Conservation (phyloP, 495 filamentous ascomycete species). For the Penicillium simplicissimum region DNA sequence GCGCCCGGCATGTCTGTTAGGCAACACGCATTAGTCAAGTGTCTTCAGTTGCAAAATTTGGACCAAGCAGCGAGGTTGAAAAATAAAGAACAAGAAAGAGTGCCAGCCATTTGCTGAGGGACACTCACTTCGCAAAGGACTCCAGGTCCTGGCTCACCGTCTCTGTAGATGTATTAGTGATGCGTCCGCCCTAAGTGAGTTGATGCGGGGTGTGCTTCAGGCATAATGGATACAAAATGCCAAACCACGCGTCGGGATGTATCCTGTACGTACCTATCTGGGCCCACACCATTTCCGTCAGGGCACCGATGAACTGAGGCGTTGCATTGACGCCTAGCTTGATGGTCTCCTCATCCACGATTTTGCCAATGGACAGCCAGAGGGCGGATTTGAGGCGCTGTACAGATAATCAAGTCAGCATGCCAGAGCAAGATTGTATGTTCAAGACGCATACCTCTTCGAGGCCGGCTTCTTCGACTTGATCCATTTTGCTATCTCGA, state of each 20-base stretch:
- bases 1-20: conserved; percentile 72
- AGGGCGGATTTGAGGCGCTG: conserved; percentile 90
- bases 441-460: conserved; percentile 35
- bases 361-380: conserved; percentile 89
- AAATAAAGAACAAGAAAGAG: not conserved
- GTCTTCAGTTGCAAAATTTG: not conserved
- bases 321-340: conserved; percentile 80
- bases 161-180: conserved; percentile 50
- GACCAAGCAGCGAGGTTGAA: not conserved
- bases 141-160: conserved; percentile 75
- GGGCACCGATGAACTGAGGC: conserved; percentile 89
- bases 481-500: conserved; percentile 38
- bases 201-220: not conserved
- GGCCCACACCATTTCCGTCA: conserved; percentile 88
- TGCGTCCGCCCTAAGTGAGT: not conserved
- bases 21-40: conserved; percentile 18
- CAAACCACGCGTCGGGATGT: not conserved
- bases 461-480: conserved; percentile 39
- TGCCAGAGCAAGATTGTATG: not conserved
- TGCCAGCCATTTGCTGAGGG: not conserved
- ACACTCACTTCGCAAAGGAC: conserved; percentile 68
- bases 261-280: conserved; percentile 69
- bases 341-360: conserved; percentile 83
- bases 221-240: not conserved
- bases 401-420: not conserved